These are phyloP conservation scores for Metschnikowia similis DNA, from an alignment of 805 yeast species.

Conservation along the genomic window DNA sequence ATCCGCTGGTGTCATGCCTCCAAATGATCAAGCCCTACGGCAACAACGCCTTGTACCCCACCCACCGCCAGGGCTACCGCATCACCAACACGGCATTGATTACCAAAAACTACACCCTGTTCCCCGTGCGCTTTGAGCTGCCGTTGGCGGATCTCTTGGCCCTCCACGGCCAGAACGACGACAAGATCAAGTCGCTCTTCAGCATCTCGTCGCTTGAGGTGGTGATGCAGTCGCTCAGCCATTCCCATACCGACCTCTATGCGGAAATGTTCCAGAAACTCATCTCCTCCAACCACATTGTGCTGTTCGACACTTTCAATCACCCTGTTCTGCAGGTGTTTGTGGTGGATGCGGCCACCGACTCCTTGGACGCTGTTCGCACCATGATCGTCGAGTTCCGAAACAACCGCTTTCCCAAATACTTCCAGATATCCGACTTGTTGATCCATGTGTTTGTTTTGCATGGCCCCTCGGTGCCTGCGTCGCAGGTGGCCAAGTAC, in stretches of 20 bases:
- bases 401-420: slow-evolving; percentile 55
- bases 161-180: slow-evolving; percentile 21
- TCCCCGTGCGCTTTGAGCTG: slow-evolving; percentile 52
- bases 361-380: slow-evolving; percentile 53
- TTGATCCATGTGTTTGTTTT: slow-evolving; percentile 40
- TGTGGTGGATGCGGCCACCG: slow-evolving; percentile 52
- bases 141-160: slow-evolving; percentile 36
- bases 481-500: slow-evolving; percentile 31
- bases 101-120: slow-evolving; percentile 47
- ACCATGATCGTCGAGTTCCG: slow-evolving; percentile 47
- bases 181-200: slow-evolving; percentile 24
- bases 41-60: slow-evolving; percentile 42
- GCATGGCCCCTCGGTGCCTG: slow-evolving; percentile 19
- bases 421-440: slow-evolving; percentile 61
- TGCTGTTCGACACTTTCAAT: slow-evolving; percentile 79
- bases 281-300: slow-evolving; percentile 54
- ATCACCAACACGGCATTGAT: slow-evolving; percentile 50
- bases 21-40: slow-evolving; percentile 54
- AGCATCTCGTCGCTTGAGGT: slow-evolving; percentile 36
- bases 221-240: slow-evolving; percentile 16
- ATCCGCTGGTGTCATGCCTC: slow-evolving; percentile 36
- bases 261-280: slow-evolving; percentile 54
- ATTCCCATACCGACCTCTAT: slow-evolving; percentile 34
- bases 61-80: slow-evolving; percentile 40
- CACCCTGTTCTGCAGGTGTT: slow-evolving; percentile 81